Conservation (phyloP, 495 filamentous ascomycete genomes). For the Penicillium canariense region DNA sequence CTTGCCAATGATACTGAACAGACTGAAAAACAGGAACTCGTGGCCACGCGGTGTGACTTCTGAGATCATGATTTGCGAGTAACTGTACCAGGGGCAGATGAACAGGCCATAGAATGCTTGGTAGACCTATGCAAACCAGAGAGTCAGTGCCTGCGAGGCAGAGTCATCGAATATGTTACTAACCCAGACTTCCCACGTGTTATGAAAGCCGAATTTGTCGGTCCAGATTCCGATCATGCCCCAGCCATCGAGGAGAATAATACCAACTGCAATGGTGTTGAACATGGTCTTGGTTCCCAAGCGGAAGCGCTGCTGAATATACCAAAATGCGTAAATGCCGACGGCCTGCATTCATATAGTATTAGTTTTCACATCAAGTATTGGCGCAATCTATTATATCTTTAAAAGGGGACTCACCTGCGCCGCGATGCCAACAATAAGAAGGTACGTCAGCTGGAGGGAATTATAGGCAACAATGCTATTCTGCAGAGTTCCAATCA, state of each 20-base stretch:
- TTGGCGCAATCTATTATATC: neutral
- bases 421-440: conserved; percentile 61
- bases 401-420: conserved; percentile 37
- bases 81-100: conserved; percentile 68
- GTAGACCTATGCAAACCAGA: conserved; percentile 41
- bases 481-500: conserved; percentile 63
- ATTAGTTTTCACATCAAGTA: neutral
- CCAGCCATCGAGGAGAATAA: conserved; percentile 61
- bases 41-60: conserved; percentile 63
- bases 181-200: conserved; percentile 61
- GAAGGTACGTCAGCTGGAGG: conserved; percentile 57
- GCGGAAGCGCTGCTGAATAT: conserved; percentile 49
- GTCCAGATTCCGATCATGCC: conserved; percentile 70
- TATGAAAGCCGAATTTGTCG: conserved; percentile 57
- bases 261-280: conserved; percentile 53
- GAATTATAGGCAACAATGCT: conserved; percentile 60
- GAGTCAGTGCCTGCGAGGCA: neutral
- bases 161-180: neutral
- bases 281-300: conserved; percentile 63
- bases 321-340: conserved; percentile 63
- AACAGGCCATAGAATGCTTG: conserved; percentile 63
- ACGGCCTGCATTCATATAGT: conserved; percentile 33
- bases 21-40: conserved; percentile 65
- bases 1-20: conserved; percentile 66
- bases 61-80: conserved; percentile 65